These are phyloP conservation scores for Nannizzia gypsea DNA, from an alignment of 2,329 filamentous ascomycete genomes.

Conservation along the genomic window DNA sequence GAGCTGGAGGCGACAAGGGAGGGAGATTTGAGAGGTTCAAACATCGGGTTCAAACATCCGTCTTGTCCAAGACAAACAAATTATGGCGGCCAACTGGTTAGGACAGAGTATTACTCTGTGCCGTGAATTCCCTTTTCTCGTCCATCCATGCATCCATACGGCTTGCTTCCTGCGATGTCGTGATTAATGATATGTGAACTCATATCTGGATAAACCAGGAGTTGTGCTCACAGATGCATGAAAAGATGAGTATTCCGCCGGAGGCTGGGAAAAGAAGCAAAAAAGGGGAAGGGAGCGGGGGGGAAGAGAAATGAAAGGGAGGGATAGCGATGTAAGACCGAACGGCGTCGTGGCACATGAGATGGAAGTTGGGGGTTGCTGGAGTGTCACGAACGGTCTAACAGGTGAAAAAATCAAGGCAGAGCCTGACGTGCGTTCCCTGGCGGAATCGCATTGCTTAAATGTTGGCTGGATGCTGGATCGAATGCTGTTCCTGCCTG, in stretches of 20 bases:
- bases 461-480: background rate
- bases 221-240: background rate
- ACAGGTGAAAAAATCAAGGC: background rate
- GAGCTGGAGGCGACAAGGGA: background rate
- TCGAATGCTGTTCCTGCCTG: background rate
- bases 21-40: background rate
- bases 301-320: background rate
- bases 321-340: background rate
- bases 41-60: background rate
- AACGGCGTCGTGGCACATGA: conserved; percentile 1
- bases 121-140: too few species aligned
- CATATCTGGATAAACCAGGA: background rate
- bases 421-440: background rate
- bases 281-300: too few species aligned
- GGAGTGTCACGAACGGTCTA: background rate
- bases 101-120: too few species aligned
- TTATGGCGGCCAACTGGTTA: too few species aligned
- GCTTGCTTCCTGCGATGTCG: background rate
- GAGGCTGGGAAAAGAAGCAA: background rate
- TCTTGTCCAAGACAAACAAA: background rate
- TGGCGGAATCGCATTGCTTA: background rate
- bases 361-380: background rate
- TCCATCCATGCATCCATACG: background rate
- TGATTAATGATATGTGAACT: background rate
- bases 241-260: background rate